A percentile compares a stretch with the other conserved stretches of the same genome.
Conservation (phyloP, 2,329 filamentous ascomycete species). For the Botrytis fabae region DNA sequence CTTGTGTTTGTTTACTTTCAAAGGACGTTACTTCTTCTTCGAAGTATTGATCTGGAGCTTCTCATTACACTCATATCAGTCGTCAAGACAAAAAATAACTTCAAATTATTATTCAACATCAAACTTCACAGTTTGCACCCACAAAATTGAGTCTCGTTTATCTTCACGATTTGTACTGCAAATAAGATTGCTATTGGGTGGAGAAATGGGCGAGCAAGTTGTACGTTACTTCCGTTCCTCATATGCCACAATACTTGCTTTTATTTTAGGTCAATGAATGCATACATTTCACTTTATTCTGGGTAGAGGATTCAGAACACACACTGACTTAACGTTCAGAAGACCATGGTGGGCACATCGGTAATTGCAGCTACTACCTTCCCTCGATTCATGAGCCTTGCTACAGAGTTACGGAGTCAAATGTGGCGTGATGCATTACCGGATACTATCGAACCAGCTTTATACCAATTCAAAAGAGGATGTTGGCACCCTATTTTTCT, state of each 20-base stretch:
- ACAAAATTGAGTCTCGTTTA: neutral
- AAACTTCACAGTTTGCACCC: neutral
- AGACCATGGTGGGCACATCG: neutral
- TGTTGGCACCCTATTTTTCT: neutral
- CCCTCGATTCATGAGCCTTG: neutral
- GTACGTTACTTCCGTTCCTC: neutral
- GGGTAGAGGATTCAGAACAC: neutral
- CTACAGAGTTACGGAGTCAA: neutral
- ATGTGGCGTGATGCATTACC: neutral
- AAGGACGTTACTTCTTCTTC: neutral
- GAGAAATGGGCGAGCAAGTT: accelerated
- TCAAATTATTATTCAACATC: neutral
- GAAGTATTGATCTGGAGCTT: too few species aligned
- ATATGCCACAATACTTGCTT: neutral
- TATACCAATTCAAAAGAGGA: neutral
- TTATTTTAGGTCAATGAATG: neutral
- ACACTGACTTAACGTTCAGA: neutral
- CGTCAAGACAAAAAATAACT: neutral
- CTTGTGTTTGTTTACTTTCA: neutral
- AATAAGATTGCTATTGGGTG: neutral
- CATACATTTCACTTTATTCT: neutral
- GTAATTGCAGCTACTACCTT: neutral
- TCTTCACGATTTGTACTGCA: neutral
- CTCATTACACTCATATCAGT: neutral
- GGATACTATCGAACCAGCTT: neutral